These are phyloP conservation scores for Noccaea caerulescens DNA, from an alignment of 345 rosid species.

Conservation along the genomic window DNA sequence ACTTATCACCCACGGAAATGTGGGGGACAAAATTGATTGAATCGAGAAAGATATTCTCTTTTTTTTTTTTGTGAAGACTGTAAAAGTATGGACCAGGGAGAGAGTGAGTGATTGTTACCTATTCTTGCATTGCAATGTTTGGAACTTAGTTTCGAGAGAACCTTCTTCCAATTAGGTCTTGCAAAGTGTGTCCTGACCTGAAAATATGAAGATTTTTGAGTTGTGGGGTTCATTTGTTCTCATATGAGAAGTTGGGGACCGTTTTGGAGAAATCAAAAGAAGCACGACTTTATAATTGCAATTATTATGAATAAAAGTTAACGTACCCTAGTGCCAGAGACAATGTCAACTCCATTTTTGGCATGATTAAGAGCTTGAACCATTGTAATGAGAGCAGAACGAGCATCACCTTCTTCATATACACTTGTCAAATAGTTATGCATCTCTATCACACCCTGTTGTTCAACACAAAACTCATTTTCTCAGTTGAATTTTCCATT, in stretches of 20 bases:
- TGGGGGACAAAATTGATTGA: conserved; percentile 27
- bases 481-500: background rate
- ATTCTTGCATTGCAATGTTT: conserved; percentile 89
- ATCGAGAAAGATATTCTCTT: conserved; percentile 5
- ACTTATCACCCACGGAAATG: conserved; percentile 4
- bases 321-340: conserved; percentile 91
- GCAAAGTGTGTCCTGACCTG: conserved; percentile 98
- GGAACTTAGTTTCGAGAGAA: conserved; percentile 76
- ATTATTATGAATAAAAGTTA: background rate
- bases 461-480: background rate
- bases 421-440: conserved; percentile 98
- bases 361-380: conserved; percentile 98
- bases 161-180: conserved; percentile 96
- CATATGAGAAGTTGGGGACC: conserved; percentile 34
- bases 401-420: conserved; percentile 99
- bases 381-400: conserved; percentile 98
- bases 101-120: conserved; percentile 52
- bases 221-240: conserved; percentile 28
- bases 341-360: conserved; percentile 94
- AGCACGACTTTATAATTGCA: conserved; percentile 21
- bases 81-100: background rate
- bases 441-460: conserved; percentile 96
- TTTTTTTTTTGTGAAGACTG: background rate
- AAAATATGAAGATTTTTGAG: conserved; percentile 2
- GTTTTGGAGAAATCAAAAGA: conserved; percentile 24